These are phyloP conservation scores for Funneliformis caledonium DNA, from an alignment of 371 early-diverging fungal species.

Conservation along the genomic window DNA sequence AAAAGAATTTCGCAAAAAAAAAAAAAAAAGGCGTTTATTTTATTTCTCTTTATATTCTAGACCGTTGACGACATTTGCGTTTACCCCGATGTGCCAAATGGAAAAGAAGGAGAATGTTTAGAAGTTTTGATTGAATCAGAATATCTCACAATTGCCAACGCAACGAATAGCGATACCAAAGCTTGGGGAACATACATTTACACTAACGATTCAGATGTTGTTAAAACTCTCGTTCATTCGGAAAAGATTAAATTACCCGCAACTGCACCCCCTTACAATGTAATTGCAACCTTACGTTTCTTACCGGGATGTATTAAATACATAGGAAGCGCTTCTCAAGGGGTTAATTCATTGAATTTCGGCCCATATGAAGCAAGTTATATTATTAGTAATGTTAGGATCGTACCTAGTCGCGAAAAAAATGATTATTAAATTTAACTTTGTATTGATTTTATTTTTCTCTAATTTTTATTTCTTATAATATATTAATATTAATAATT, in stretches of 20 bases:
- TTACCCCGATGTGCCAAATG: conserved; percentile 14
- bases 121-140: conserved; percentile 7
- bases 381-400: conserved; percentile 11
- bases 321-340: conserved; percentile 1
- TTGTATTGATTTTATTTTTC: no score
- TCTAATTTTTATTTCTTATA: no score
- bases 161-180: neutral
- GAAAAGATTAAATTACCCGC: conserved; percentile 21
- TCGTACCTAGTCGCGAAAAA: neutral
- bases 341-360: neutral
- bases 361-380: conserved; percentile 5
- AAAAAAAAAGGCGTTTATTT: neutral
- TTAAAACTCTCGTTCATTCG: conserved; percentile 16
- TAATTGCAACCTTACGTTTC: conserved; percentile 2
- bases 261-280: conserved; percentile 3
- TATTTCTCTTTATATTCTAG: neutral
- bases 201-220: conserved; percentile 32
- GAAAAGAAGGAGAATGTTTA: conserved; percentile 4
- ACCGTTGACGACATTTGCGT: neutral
- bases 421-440: neutral
- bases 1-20: no score
- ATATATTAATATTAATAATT: no score
- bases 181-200: conserved; percentile 24
- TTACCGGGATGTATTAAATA: conserved; percentile 28
- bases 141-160: conserved; percentile 24